Evolutionary conservation across 305 asterid species (phyloP).

Genomic region (Fraxinus ornus): DNA sequence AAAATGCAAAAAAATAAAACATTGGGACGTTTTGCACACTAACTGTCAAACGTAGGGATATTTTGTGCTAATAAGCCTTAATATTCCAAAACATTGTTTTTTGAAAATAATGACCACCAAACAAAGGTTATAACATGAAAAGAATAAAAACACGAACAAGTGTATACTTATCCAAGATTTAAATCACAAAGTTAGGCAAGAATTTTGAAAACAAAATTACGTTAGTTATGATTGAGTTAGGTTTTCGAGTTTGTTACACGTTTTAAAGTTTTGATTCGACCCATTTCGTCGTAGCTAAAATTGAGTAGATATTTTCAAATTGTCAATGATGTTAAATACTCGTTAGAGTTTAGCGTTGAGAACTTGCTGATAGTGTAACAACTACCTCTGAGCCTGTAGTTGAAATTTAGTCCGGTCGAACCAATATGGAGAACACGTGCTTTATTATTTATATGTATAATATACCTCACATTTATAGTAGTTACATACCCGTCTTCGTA

Average conservation of each 20-base stretch:
- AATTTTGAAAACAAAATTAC: too few species aligned
- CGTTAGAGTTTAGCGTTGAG: neutral
- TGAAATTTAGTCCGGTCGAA: neutral
- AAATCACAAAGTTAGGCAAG: neutral
- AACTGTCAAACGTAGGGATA: too few species aligned
- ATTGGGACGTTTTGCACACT: too few species aligned
- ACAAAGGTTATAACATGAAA: too few species aligned
- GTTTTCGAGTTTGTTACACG: neutral
- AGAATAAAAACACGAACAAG: too few species aligned
- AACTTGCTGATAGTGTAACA: neutral
- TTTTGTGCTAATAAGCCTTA: too few species aligned
- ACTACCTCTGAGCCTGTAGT: neutral
- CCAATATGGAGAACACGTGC: neutral
- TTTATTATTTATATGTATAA: neutral
- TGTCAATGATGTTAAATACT: neutral
- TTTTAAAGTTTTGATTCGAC: neutral
- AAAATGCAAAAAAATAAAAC: too few species aligned
- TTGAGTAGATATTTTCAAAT: neutral
- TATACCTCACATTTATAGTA: neutral
- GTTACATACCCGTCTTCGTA: neutral
- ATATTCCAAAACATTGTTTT: too few species aligned
- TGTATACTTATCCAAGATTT: neutral
- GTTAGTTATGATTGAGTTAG: neutral
- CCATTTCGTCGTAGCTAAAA: too few species aligned
- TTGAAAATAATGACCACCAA: too few species aligned